Percentiles rank a stretch among this genome's conserved stretches.
These are phyloP conservation scores for Setaria viridis DNA, from an alignment of 202 grass and related monocot species.

Conservation along the genomic window DNA sequence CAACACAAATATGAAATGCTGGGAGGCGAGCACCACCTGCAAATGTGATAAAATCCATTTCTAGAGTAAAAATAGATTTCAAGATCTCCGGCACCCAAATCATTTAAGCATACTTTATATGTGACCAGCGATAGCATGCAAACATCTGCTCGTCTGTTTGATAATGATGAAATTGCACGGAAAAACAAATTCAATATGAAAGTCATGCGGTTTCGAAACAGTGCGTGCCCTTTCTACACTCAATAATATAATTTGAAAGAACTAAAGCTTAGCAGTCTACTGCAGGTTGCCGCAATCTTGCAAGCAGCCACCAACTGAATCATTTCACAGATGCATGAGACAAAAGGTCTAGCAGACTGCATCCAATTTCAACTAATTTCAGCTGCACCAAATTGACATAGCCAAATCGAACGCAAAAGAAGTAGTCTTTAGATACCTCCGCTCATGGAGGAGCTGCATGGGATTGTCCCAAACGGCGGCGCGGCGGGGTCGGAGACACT, in stretches of 20 bases:
- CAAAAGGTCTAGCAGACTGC: neutral
- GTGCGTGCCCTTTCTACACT: neutral
- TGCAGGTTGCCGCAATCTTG: neutral
- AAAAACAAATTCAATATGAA: neutral
- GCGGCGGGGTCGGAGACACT: too few species aligned
- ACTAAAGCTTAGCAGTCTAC: neutral
- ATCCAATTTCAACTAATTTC: neutral
- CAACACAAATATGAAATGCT: constrained; percentile 89
- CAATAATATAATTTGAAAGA: neutral
- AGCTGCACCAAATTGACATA: neutral
- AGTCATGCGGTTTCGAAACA: neutral
- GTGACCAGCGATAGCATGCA: neutral
- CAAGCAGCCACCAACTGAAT: too few species aligned
- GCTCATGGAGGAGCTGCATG: too few species aligned
- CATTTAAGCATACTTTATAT: neutral
- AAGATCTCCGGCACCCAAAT: neutral
- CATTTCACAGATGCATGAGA: too few species aligned
- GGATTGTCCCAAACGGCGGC: too few species aligned
- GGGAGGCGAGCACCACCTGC: constrained; percentile 75
- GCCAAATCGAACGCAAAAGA: neutral
- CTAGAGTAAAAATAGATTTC: neutral
- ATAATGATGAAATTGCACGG: neutral
- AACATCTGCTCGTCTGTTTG: neutral
- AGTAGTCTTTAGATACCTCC: neutral
- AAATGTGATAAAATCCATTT: constrained; percentile 22